These are phyloP conservation scores for Monosporascus sp. DNA, from an alignment of 2,329 filamentous ascomycete genomes.

Conservation along the genomic window DNA sequence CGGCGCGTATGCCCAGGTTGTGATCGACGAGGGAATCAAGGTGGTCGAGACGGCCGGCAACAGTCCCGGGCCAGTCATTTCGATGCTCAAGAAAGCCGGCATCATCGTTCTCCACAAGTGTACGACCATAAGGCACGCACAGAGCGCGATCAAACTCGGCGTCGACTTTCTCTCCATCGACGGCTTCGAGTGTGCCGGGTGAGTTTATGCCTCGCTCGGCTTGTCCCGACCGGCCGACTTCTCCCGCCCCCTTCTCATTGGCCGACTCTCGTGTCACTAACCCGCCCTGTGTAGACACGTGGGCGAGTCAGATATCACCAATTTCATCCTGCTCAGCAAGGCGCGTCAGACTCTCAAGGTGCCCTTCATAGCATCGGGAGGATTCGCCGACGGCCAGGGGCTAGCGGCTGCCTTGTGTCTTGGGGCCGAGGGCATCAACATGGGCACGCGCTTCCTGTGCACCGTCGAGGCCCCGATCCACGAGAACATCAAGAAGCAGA, in stretches of 20 bases:
- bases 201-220: constrained; percentile 12
- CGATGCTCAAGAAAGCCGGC: constrained; percentile 74
- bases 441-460: constrained; percentile 98
- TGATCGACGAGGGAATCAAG: constrained; percentile 87
- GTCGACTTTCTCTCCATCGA: constrained; percentile 97
- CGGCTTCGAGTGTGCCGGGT: constrained; percentile 91
- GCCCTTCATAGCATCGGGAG: constrained; percentile 93
- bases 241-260: not conserved
- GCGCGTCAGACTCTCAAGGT: constrained; percentile 79
- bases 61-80: constrained; percentile 81
- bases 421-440: constrained; percentile 92
- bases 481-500: constrained; percentile 86
- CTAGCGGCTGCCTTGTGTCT: constrained; percentile 85
- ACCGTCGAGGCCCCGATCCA: constrained; percentile 92
- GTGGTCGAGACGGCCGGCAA: constrained; percentile 94
- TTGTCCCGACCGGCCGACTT: not conserved
- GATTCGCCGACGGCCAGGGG: constrained; percentile 91
- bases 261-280: constrained; percentile 2
- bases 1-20: constrained; percentile 80
- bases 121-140: constrained; percentile 90
- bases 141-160: constrained; percentile 86
- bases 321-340: constrained; percentile 80
- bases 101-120: constrained; percentile 91
- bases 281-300: constrained; percentile 51
- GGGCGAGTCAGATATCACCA: constrained; percentile 81